Base-by-base conservation (phyloP, 2,329 filamentous ascomycete species). In the Fusarium luffae region DNA sequence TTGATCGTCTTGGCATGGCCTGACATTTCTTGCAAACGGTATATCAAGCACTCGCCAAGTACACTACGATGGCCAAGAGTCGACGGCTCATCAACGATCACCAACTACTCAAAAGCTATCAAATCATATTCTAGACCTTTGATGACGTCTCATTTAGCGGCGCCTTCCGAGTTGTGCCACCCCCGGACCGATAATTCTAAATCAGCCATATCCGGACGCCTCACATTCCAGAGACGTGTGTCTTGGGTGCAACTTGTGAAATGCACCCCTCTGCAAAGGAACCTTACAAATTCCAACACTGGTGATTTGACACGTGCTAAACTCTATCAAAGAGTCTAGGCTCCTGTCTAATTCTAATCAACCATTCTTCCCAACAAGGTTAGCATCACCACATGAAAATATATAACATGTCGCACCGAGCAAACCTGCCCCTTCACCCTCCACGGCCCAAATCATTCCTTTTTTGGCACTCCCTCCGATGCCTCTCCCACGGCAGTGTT, bases 401-500 rank as follows among this genome's bases (percentile, higher is more conserved):
- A 66, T 61, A 66, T 66, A 66, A 49, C 18, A 19, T 8, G 9
- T 37, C 23, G 4, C 30, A 19, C 42, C n/a, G 4, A 52, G 42
- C n/a, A n/a, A 32, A 4, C 11, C 21, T 18, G 25, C 54, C 25
- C 13, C n/a, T 50, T 21, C 10, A 18, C 34, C 28, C 27, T 27
- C 32, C 32, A 10, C 30, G 6, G 13, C 13, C 13, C n/a, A 37
- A 13, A n/a, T 11, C 3, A 9, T 49, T 5, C 43, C 21, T 21
- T 7, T 44, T 54, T 44, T 37, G 42, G 28, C n/a, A 2, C 11
- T 8, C 44, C 28, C 25, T 14, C 7, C 25, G 7, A 66, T 66
- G 63, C 48, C 61, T 54, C 48, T 66, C 23, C 54, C 63, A 21
- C 61, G 63, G 12, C 43, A 50, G 37, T 66, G 54, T 21, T 66